These are phyloP conservation scores for Lagenaria siceraria DNA, from an alignment of 306 rosid genomes.

Conservation along the genomic window DNA sequence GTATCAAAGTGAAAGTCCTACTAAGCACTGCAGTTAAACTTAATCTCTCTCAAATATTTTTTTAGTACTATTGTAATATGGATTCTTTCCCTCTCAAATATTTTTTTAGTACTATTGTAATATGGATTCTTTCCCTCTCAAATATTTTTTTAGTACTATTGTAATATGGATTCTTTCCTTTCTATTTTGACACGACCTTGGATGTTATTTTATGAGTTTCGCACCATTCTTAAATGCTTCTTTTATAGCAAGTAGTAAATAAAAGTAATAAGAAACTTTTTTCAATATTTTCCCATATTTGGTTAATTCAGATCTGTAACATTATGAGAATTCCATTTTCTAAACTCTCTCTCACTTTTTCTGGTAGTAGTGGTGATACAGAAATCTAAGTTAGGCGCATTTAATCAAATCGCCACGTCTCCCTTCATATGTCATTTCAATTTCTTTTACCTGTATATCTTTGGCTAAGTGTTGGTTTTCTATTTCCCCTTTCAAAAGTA, in stretches of 20 bases:
- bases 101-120: no score
- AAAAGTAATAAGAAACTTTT: no score
- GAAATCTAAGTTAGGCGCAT: slow-evolving; percentile 1
- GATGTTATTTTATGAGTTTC: no score
- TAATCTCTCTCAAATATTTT: no score
- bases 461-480: background rate
- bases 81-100: no score
- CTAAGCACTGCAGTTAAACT: background rate
- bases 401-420: background rate
- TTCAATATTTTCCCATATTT: background rate
- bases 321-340: background rate
- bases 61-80: no score
- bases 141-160: no score
- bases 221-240: no score
- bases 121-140: no score
- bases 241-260: no score
- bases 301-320: background rate
- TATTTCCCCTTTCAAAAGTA: background rate
- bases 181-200: no score
- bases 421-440: background rate
- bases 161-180: no score
- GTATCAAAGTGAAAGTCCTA: background rate
- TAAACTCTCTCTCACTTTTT: background rate
- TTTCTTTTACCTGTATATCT: background rate
- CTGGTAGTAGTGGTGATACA: background rate